Percentiles rank a stretch among this genome's conserved stretches.
Conservation (phyloP, 2,329 filamentous ascomycete species). For the Catunica adiposa region DNA sequence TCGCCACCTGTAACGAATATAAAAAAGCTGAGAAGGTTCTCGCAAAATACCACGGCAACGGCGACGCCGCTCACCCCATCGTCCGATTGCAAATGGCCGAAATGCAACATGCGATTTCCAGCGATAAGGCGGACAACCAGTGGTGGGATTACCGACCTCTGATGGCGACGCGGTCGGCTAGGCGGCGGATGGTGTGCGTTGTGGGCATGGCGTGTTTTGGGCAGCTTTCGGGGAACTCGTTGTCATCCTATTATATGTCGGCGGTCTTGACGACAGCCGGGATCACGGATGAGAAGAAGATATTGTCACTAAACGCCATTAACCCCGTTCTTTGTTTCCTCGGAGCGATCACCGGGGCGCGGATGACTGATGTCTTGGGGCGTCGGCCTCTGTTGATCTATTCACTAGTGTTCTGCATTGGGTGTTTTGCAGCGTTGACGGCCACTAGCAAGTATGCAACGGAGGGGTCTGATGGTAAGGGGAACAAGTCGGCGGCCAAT, state of each 20-base stretch:
- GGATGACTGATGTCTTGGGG: constrained; percentile 39
- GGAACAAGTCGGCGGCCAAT: constrained; percentile 23
- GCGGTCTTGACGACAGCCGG: constrained; percentile 34
- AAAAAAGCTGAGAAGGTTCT: constrained; percentile 28
- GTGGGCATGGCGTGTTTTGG: constrained; percentile 35
- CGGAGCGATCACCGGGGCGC: constrained; percentile 35
- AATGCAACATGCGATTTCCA: constrained; percentile 29
- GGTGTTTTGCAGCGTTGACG: constrained; percentile 33
- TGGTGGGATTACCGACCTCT: constrained; percentile 41
- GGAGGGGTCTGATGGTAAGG: constrained; percentile 19
- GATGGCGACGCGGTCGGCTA: constrained; percentile 31
- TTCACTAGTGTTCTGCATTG: constrained; percentile 28
- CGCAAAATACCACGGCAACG: constrained; percentile 35
- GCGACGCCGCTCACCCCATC: constrained; percentile 31
- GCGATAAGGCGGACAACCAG: constrained; percentile 34
- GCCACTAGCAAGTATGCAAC: constrained; percentile 27
- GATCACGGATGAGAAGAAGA: constrained; percentile 30
- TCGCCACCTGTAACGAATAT: constrained; percentile 26
- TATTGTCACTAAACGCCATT: constrained; percentile 34
- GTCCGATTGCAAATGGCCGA: constrained; percentile 36
- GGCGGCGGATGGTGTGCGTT: constrained; percentile 34
- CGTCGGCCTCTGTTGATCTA: constrained; percentile 37
- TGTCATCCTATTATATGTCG: constrained; percentile 38
- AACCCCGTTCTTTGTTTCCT: constrained; percentile 37
- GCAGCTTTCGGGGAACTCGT: constrained; percentile 34